A percentile compares a stretch with the other conserved stretches of the same genome.
Conservation (phyloP, 1,139 yeast species). For the Diutina mesorugosa region DNA sequence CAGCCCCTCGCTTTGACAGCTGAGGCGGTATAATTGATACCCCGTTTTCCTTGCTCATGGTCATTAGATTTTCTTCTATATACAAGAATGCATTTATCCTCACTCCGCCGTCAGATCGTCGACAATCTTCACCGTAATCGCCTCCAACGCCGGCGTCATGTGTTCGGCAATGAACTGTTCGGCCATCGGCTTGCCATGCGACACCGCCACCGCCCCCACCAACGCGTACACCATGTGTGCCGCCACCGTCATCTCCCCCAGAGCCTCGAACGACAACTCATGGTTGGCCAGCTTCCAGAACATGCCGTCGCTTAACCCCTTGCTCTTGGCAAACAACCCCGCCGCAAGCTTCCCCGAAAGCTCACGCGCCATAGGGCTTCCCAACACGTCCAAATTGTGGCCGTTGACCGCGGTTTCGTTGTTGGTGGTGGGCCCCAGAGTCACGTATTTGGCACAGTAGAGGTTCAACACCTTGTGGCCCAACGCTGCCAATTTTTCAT, state of each 20-base stretch:
- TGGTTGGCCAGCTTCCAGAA: constrained; percentile 64
- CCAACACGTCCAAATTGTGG: constrained; percentile 52
- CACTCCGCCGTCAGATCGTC: constrained; percentile 4
- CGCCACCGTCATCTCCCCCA: constrained; percentile 47
- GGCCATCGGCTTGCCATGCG: constrained; percentile 51
- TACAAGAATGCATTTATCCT: neutral
- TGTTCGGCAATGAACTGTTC: constrained; percentile 43
- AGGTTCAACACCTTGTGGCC: constrained; percentile 67
- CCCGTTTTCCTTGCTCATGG: neutral
- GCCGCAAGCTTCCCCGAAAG: constrained; percentile 36
- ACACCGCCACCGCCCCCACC: constrained; percentile 66
- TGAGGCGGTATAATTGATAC: neutral
- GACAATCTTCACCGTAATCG: constrained; percentile 12
- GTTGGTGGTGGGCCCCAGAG: constrained; percentile 16
- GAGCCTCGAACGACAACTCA: constrained; percentile 34
- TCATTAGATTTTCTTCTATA: neutral
- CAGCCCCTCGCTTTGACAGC: neutral
- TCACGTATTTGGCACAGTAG: constrained; percentile 41
- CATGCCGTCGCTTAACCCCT: constrained; percentile 39
- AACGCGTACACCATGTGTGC: constrained; percentile 65
- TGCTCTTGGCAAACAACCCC: constrained; percentile 38
- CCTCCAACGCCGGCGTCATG: constrained; percentile 13
- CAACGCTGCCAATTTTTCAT: constrained; percentile 67
- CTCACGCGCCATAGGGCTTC: constrained; percentile 39
- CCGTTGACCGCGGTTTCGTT: constrained; percentile 32